phyloP scores from a whole-genome alignment of 768 basidiomycete species.

The Lactarius sp. region DNA sequence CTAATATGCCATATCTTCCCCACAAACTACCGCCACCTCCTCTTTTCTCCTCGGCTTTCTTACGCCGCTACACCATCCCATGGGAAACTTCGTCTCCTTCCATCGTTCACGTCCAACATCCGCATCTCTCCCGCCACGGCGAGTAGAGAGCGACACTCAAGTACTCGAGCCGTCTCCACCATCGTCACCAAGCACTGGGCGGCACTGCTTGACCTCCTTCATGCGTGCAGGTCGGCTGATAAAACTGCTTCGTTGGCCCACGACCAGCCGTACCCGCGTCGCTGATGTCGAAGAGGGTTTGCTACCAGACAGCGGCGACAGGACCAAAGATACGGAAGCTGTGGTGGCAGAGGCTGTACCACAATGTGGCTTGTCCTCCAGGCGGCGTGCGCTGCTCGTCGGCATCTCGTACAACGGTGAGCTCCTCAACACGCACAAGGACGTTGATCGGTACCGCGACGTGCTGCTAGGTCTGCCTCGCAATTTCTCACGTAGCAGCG shows the following conservation, averaged over 20 bases:
- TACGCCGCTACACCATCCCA: neutral
- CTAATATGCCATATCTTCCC: neutral
- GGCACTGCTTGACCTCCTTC: slow-evolving; percentile 1
- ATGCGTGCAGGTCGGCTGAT: neutral
- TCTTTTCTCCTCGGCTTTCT: neutral
- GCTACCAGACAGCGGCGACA: too few relatives aligned
- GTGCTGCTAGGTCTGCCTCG: slow-evolving; percentile 13
- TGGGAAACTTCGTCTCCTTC: slow-evolving; percentile 16
- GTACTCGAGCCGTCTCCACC: neutral
- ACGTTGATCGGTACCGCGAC: slow-evolving; percentile 19
- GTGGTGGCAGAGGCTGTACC: neutral
- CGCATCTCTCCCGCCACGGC: neutral
- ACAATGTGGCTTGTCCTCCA: neutral
- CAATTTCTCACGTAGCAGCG: neutral
- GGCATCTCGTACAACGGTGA: slow-evolving; percentile 23
- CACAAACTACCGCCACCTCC: neutral
- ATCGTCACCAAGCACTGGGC: too few relatives aligned
- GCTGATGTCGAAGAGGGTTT: slow-evolving; percentile 6
- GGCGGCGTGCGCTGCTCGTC: slow-evolving; percentile 23
- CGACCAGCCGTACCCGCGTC: neutral
- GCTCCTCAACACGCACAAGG: slow-evolving; percentile 24
- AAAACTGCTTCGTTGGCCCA: neutral
- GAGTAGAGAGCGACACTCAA: neutral
- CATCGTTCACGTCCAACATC: neutral
- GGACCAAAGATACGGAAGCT: neutral